A percentile compares a stretch with the other conserved stretches of the same genome.
Evolutionary conservation across 192 early-diverging fungal genomes (phyloP).

Genomic region (Neocallimastix lanati): DNA sequence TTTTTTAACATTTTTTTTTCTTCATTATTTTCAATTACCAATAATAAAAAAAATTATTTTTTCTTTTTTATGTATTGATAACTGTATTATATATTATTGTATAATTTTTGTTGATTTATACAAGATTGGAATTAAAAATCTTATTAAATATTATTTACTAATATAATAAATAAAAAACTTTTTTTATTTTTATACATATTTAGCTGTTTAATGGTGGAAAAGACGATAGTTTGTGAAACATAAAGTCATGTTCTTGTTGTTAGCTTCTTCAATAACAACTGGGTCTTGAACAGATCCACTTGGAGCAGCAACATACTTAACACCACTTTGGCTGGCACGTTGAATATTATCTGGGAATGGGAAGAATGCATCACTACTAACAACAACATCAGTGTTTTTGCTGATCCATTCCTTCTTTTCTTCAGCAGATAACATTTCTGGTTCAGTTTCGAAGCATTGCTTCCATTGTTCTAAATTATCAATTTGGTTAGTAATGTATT

Average conservation of each 20-base stretch:
- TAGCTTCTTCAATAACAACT: slow-evolving; percentile 60
- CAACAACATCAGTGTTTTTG: slow-evolving; percentile 49
- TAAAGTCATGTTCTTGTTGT: slow-evolving; percentile 63
- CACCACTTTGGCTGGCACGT: slow-evolving; percentile 66
- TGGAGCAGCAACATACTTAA: slow-evolving; percentile 74
- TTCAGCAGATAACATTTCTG: slow-evolving; percentile 51
- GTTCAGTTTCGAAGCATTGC: slow-evolving; percentile 59
- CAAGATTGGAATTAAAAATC: too few species aligned
- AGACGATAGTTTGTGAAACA: slow-evolving; percentile 77
- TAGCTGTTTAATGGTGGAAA: slow-evolving; percentile 76
- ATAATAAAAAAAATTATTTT: too few species aligned
- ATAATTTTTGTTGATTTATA: too few species aligned
- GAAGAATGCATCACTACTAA: slow-evolving; percentile 98
- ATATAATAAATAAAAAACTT: too few species aligned
- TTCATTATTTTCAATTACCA: too few species aligned
- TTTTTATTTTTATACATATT: too few species aligned
- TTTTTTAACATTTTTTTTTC: too few species aligned
- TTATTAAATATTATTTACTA: too few species aligned
- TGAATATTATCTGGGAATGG: slow-evolving; percentile 94
- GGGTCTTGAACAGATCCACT: slow-evolving; percentile 79
- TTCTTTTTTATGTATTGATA: too few species aligned
- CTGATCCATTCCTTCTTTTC: slow-evolving; percentile 63
- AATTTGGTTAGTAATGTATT: slow-evolving; percentile 79
- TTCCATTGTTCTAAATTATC: slow-evolving; percentile 60
- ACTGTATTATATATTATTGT: too few species aligned